Evolutionary conservation across 805 yeast genomes (phyloP), one percentile per base, ranked within the genome.

Genomic region (Schizosaccharomyces octosporus): DNA sequence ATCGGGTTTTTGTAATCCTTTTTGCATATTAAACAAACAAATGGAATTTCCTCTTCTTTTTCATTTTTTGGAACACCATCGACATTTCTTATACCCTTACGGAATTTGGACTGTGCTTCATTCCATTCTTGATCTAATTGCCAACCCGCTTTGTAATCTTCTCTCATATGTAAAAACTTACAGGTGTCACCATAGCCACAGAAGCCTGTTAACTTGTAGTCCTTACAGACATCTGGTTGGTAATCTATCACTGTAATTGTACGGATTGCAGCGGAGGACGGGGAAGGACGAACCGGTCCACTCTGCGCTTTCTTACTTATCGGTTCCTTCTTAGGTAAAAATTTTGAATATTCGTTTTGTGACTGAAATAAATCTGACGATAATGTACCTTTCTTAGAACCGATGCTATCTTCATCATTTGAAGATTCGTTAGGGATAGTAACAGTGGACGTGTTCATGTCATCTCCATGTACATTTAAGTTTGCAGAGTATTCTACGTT

Each of bases 141-240:
- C 80, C 82, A 80, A 39, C 83, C 85, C 59, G 82, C 82, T 62
- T 77, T 79, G 72, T 82, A 84, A 67, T 87, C 95, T 66, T 87
- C 97, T 71, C 99, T 73, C 17, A 86, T 80, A 69, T 93, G 99
- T 43, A 90, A 70, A 70, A 93, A 93, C 72, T 93, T 93, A 74
- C 99, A 93, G 43, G 93, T 84, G 67, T 93, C 98, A 7, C 99
- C 99, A 69, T 84, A 93, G 5, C 97, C 97, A 76, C 98, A 93
- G 69, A 81, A 89, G 0, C 98, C 99, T 0, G 94, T 89, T 66
- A 84, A 85, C 63, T 81, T 78, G 70, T 79, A 93, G 70, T 93
- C 97, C 68, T 90, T 93, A 69, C 98, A 93, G 1, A 93, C 83
- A 68, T 93, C 97, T 1, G 94, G 89, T 69, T 87, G 95, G 68